Conservation (phyloP, 2,329 filamentous ascomycete species). For the Paracoccidioides brasiliensis region DNA sequence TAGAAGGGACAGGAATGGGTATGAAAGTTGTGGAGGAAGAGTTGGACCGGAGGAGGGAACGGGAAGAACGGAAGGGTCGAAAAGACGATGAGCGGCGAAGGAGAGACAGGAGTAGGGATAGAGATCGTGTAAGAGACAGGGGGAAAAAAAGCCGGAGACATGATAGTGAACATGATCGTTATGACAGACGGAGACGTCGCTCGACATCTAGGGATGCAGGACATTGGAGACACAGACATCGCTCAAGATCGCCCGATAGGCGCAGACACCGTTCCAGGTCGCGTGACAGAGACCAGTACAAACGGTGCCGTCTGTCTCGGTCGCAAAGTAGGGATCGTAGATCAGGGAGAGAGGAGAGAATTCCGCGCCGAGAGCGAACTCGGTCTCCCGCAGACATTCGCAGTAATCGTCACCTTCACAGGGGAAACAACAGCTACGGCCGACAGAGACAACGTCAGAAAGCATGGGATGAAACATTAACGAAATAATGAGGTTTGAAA, state of each 20-base stretch:
- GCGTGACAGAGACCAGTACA: conserved; percentile 16
- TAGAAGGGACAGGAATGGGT: conserved; percentile 17
- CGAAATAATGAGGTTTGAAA: conserved; percentile 2
- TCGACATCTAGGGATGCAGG: conserved; percentile 4
- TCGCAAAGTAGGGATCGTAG: conserved; percentile 20
- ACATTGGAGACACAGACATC: background rate
- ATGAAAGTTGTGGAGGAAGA: background rate
- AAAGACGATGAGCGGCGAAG: conserved; percentile 19
- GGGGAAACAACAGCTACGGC: conserved; percentile 17
- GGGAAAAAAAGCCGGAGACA: conserved; percentile 36
- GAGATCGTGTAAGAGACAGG: conserved; percentile 20
- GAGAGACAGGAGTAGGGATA: conserved; percentile 18
- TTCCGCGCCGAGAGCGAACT: conserved; percentile 14
- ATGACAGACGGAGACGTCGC: conserved; percentile 22
- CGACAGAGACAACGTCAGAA: conserved; percentile 3
- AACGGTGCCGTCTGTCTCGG: conserved; percentile 16
- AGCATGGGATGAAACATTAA: background rate
- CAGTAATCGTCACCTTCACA: conserved; percentile 17
- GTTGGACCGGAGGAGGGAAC: conserved; percentile 17
- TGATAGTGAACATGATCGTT: conserved; percentile 20
- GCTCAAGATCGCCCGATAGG: conserved; percentile 9
- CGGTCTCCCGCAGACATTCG: conserved; percentile 15
- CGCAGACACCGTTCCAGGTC: conserved; percentile 10
- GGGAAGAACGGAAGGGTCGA: conserved; percentile 22
- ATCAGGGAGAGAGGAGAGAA: conserved; percentile 15